Percentiles rank a stretch among this genome's conserved stretches.
Evolutionary conservation across 108 stramenopile species (phyloP).

Genomic region (Aurantiochytrium sp.): DNA sequence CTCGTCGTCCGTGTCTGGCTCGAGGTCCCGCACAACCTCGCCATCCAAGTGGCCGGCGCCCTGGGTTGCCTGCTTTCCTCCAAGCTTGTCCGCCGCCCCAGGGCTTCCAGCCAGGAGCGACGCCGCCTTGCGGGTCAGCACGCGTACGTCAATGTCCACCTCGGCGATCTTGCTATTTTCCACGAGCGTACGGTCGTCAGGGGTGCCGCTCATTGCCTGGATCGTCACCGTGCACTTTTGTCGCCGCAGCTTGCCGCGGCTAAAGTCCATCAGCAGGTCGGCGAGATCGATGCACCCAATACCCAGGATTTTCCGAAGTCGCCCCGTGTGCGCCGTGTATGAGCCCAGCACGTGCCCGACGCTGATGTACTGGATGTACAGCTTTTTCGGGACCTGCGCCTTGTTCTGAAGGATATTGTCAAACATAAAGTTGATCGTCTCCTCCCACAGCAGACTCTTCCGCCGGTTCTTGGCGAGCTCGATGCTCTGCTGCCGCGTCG

Average conservation of each 20-base stretch:
- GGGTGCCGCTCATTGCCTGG: neutral
- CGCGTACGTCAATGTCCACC: slow-evolving; percentile 11
- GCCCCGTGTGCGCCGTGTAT: neutral
- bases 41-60: neutral
- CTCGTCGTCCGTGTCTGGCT: neutral
- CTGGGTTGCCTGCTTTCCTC: too few relatives aligned
- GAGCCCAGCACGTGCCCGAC: neutral
- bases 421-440: neutral
- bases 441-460: neutral
- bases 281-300: neutral
- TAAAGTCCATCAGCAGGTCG: neutral
- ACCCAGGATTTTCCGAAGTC: neutral
- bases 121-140: neutral
- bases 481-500: neutral
- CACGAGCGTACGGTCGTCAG: neutral
- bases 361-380: neutral
- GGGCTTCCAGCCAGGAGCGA: neutral
- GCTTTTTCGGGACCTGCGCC: neutral
- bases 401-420: neutral
- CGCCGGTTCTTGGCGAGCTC: neutral
- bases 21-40: neutral
- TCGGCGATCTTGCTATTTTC: neutral
- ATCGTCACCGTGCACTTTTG: neutral
- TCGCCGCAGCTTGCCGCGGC: neutral
- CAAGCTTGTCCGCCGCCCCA: neutral